These are phyloP conservation scores for Catenaria anguillulae DNA, from an alignment of 371 early-diverging fungal species.

Conservation along the genomic window DNA sequence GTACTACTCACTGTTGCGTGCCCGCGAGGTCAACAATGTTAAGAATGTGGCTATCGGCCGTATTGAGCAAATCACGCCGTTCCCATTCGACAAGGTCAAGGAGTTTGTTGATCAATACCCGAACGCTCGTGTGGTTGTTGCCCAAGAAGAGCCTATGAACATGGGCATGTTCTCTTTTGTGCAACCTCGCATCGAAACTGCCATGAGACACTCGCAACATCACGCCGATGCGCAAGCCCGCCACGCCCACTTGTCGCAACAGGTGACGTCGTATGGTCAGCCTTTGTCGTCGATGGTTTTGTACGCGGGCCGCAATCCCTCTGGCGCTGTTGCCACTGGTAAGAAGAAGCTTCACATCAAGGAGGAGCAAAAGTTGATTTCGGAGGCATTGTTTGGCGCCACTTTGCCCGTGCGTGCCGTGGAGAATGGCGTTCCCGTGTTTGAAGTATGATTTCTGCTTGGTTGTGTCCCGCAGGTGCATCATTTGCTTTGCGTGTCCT, in stretches of 20 bases:
- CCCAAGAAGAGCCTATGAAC: slow-evolving; percentile 92
- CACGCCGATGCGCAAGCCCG: slow-evolving; percentile 36
- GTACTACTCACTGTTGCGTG: slow-evolving; percentile 76
- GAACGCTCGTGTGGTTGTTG: slow-evolving; percentile 77
- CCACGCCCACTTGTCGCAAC: slow-evolving; percentile 4
- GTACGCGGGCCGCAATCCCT: slow-evolving; percentile 82
- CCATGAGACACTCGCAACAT: slow-evolving; percentile 49
- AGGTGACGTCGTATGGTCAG: neutral
- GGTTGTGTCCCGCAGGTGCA: no score
- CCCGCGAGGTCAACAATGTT: slow-evolving; percentile 69
- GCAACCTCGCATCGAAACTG: slow-evolving; percentile 67
- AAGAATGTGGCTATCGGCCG: slow-evolving; percentile 79
- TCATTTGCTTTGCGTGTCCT: no score
- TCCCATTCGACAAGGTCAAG: slow-evolving; percentile 85
- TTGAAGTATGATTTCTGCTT: neutral
- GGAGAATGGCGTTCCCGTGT: neutral
- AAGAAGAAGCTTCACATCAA: slow-evolving; percentile 89
- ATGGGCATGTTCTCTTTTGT: slow-evolving; percentile 83
- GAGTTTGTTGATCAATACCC: slow-evolving; percentile 76
- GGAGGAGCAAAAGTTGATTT: slow-evolving; percentile 73
- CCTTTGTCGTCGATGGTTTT: slow-evolving; percentile 24
- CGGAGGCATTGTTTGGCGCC: slow-evolving; percentile 62
- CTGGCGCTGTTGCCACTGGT: slow-evolving; percentile 90
- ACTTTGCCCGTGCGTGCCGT: neutral
- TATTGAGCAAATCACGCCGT: slow-evolving; percentile 86